Percentiles rank a stretch among this genome's conserved stretches.
These are phyloP conservation scores for Pseudogymnoascus sp. DNA, from an alignment of 2,329 filamentous ascomycete species.

Conservation along the genomic window DNA sequence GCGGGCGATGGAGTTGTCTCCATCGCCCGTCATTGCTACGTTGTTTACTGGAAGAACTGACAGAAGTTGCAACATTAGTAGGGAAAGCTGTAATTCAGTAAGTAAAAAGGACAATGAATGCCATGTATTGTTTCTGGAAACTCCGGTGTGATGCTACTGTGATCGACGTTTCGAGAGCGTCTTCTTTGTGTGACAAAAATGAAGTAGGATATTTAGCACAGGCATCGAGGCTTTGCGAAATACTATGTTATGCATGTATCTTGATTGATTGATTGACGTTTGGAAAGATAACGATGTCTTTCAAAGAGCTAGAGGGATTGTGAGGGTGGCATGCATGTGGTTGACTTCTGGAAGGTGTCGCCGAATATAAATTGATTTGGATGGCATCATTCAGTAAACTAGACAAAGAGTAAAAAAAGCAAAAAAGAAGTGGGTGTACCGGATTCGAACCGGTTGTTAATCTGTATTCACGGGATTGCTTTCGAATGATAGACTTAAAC, in stretches of 20 bases:
- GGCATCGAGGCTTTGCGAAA: neutral
- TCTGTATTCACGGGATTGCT: neutral
- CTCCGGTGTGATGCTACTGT: neutral
- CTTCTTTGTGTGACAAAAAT: neutral
- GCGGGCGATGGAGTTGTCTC: neutral
- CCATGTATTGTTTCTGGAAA: neutral
- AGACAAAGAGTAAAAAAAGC: neutral
- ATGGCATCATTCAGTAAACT: neutral
- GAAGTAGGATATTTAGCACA: neutral
- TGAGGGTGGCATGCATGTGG: neutral
- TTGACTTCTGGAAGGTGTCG: neutral
- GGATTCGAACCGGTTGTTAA: neutral
- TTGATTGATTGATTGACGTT: neutral
- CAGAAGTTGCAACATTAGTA: neutral
- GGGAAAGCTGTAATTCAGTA: no score
- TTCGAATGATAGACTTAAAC: neutral
- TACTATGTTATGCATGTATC: neutral
- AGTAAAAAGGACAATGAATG: neutral
- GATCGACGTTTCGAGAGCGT: neutral
- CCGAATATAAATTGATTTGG: neutral
- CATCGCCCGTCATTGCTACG: conserved; percentile 26
- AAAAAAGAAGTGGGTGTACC: neutral
- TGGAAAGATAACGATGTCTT: neutral
- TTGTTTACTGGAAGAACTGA: neutral
- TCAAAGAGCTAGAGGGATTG: neutral